phyloP scores from a whole-genome alignment of 306 rosid genomes.

The Mimosa pudica region DNA sequence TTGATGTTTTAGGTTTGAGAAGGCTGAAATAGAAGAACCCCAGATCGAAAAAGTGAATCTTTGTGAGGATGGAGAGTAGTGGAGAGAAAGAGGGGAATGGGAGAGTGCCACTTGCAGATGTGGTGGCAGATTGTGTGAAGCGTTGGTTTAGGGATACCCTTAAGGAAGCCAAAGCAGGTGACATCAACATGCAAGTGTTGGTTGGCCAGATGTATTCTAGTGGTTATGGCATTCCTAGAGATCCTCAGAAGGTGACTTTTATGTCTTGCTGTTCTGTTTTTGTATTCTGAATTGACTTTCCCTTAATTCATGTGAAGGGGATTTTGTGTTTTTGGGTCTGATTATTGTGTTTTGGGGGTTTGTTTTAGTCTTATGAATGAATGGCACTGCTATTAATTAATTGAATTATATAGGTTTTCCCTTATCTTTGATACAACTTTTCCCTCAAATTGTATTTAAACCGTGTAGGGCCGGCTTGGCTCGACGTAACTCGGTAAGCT shows the following conservation, averaged over 20 bases:
- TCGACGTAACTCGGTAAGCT: too few relatives aligned
- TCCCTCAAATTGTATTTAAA: background rate
- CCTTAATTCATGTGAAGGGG: background rate
- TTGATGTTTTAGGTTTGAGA: background rate
- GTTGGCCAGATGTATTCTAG: slow-evolving; percentile 89
- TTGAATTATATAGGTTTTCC: background rate
- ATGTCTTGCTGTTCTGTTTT: background rate
- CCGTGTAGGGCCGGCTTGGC: too few relatives aligned
- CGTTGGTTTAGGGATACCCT: slow-evolving; percentile 92
- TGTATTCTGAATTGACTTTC: background rate
- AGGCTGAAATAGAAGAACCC: slow-evolving; percentile 18
- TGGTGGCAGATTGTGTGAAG: slow-evolving; percentile 83
- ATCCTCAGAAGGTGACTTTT: slow-evolving; percentile 70
- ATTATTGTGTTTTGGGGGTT: slow-evolving; percentile 13
- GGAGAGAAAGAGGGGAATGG: slow-evolving; percentile 35
- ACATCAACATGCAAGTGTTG: slow-evolving; percentile 90
- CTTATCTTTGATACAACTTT: background rate
- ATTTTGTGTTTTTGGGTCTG: slow-evolving; percentile 22
- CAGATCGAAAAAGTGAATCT: slow-evolving; percentile 24
- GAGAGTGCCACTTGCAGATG: slow-evolving; percentile 73
- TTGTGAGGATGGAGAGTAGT: slow-evolving; percentile 64
- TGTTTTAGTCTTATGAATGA: background rate
- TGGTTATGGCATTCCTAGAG: slow-evolving; percentile 91
- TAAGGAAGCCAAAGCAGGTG: slow-evolving; percentile 86
- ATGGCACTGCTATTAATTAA: background rate